Conservation (phyloP, 352 stramenopile genomes). For the Phytophthora rubi region DNA sequence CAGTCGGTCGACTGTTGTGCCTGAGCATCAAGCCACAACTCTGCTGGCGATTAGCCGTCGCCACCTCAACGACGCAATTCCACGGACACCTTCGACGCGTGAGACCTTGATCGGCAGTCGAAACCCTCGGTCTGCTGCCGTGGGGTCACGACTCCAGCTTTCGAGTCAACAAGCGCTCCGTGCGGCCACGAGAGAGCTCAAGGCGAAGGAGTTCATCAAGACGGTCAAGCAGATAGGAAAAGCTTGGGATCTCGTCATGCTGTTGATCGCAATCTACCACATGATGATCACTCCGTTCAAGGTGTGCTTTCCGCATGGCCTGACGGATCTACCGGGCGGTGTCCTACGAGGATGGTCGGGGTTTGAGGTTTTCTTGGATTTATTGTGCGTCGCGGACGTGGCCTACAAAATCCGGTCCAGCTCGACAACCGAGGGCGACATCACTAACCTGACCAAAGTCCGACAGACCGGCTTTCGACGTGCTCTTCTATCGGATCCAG, state of each 20-base stretch:
- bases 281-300: slow-evolving; percentile 58
- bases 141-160: slow-evolving; percentile 11
- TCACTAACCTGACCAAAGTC: not conserved
- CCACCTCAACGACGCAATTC: slow-evolving; percentile 11
- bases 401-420: slow-evolving; percentile 40
- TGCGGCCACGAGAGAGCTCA: slow-evolving; percentile 22
- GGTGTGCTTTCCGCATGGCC: slow-evolving; percentile 58
- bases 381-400: slow-evolving; percentile 57
- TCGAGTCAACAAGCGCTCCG: slow-evolving; percentile 19
- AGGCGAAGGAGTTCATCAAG: slow-evolving; percentile 45
- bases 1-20: slow-evolving; percentile 1
- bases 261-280: slow-evolving; percentile 56
- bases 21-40: slow-evolving; percentile 4
- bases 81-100: slow-evolving; percentile 7
- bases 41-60: not conserved
- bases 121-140: not conserved
- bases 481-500: slow-evolving; percentile 29
- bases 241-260: slow-evolving; percentile 56
- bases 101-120: not conserved
- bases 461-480: slow-evolving; percentile 6
- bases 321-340: slow-evolving; percentile 26
- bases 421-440: slow-evolving; percentile 14
- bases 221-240: slow-evolving; percentile 47
- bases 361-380: slow-evolving; percentile 63
- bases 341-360: slow-evolving; percentile 47